phyloP scores from a whole-genome alignment of 1,139 yeast genomes.

The Yamadazyma taylorii region DNA sequence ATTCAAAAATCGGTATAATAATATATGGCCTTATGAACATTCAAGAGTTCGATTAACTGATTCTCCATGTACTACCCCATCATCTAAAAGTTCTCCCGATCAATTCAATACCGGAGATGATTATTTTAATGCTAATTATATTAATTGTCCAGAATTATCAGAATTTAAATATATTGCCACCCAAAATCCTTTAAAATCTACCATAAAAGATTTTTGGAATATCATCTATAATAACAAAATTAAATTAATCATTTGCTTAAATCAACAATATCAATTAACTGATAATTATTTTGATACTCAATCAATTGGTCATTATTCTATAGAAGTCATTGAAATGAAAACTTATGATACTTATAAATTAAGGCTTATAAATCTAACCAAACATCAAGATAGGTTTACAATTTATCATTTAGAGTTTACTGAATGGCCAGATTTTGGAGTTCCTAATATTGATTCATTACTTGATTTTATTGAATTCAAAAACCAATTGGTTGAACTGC shows the following conservation, averaged over 20 bases:
- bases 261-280: constrained; percentile 33
- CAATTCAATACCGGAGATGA: constrained; percentile 22
- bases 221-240: constrained; percentile 53
- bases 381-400: constrained; percentile 5
- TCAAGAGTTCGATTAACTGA: constrained; percentile 37
- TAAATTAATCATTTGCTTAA: constrained; percentile 68
- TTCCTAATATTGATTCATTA: constrained; percentile 56
- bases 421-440: constrained; percentile 83
- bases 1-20: constrained; percentile 45
- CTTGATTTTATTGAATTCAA: constrained; percentile 54
- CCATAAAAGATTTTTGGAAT: constrained; percentile 46
- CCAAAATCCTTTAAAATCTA: constrained; percentile 42
- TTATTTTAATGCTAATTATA: constrained; percentile 46
- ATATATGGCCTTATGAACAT: constrained; percentile 50
- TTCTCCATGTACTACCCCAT: constrained; percentile 10
- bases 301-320: constrained; percentile 16
- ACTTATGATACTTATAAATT: constrained; percentile 14
- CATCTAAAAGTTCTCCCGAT: constrained; percentile 2
- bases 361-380: constrained; percentile 13
- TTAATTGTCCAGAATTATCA: constrained; percentile 21
- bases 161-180: constrained; percentile 41
- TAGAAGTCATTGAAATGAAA: constrained; percentile 13
- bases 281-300: constrained; percentile 25
- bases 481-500: constrained; percentile 28
- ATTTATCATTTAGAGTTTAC: constrained; percentile 68